Base-by-base conservation (phyloP, 371 early-diverging fungal species). In the Mortierella sp. region DNA sequence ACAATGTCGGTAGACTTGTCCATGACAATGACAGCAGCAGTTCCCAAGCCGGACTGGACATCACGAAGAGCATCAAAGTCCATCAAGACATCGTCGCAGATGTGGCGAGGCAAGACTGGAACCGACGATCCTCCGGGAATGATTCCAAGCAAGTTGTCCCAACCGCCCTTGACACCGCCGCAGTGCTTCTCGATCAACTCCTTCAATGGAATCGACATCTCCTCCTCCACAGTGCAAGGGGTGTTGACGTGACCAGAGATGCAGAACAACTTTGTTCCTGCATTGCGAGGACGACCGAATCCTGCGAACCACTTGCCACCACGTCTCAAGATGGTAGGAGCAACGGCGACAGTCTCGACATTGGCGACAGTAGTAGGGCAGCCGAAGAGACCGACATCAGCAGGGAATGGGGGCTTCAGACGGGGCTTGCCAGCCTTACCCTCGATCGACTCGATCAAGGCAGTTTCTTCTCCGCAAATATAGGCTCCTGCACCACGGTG, bases 341-440 rank as follows among this genome's bases (percentile, higher is more conserved):
- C 97, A 16, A 95, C 98, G 29, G 98, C 96, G 40, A 98, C 95
- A 43, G 98, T 98, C 83, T 98, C 98, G 50, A 98, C 98, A 72
- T 98, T 98, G 46, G 98, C 92, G 49, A 97, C 98, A 24, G 98
- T 98, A n/a, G 98, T 97, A 41, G 98, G 98, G 84, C 98, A 98
- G 19, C 98, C 98, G 72, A 98, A 98, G 50, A 98, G 86, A 74
- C 98, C 98, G 21, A 96, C 93, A 79, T 98, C 97, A 62, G 98
- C 98, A 40, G 98, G 98, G 92, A 98, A 98, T 60, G 98, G 98
- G 45, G 98, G 98, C 94, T 98, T 98, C 74, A 98, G 81, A 70
- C 98, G 88, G 28, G 98, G 98, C 88, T 98, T 98, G 43, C 98
- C 98, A 73, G 94, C 95, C 85, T 97, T 97, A 65, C 98, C 98